Percentiles rank a stretch among this genome's conserved stretches.
Evolutionary conservation across 176 grass and related monocot genomes (phyloP).

Genomic region (Rhynchospora tenuis): DNA sequence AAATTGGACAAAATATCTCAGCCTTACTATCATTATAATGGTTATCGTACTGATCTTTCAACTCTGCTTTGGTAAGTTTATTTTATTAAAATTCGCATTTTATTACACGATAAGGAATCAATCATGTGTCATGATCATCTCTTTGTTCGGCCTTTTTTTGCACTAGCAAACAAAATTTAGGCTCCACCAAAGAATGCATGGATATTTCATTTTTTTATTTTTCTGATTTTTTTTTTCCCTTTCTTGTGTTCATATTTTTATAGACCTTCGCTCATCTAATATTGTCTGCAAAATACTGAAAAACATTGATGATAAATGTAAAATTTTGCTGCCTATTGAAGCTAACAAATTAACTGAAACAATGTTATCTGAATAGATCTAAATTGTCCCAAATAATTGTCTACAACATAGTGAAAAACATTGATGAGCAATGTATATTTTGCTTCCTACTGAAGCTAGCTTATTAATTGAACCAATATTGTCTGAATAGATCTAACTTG

Average conservation of each 20-base stretch:
- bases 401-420: not conserved
- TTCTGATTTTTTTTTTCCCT: not conserved
- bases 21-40: not conserved
- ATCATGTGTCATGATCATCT: not conserved
- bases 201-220: not conserved
- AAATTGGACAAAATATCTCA: not conserved
- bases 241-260: not conserved
- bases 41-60: not conserved
- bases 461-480: not conserved
- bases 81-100: not conserved
- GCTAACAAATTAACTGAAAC: not conserved
- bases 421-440: not conserved
- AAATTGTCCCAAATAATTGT: not conserved
- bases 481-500: not conserved
- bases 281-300: not conserved
- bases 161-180: not conserved
- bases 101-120: not conserved
- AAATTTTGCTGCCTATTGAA: not conserved
- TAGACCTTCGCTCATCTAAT: not conserved
- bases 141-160: not conserved
- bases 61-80: not conserved
- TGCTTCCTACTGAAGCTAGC: not conserved
- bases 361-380: not conserved
- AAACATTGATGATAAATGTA: not conserved
- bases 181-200: not conserved